These are phyloP conservation scores for Stentor coeruleus DNA, from an alignment of 73 alveolate genomes.

Conservation along the genomic window DNA sequence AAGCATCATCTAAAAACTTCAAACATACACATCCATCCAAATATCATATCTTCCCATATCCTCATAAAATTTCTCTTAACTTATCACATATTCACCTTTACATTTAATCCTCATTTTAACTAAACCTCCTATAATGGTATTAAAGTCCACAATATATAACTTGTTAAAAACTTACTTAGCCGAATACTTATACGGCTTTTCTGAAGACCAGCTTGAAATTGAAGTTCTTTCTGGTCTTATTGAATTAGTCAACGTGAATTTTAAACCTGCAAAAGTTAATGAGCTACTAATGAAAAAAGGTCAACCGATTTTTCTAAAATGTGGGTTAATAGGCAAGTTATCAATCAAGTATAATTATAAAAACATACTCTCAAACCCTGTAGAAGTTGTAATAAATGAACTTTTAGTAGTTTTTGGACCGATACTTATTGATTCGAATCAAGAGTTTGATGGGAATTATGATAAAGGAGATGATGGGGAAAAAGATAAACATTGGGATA, in stretches of 20 bases:
- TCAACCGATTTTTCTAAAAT: background rate
- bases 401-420: constrained; percentile 7
- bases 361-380: background rate
- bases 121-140: background rate
- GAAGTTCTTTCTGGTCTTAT: background rate
- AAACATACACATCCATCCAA: background rate
- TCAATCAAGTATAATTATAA: background rate
- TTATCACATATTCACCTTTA: too few relatives aligned
- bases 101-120: background rate
- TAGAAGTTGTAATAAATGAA: background rate
- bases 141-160: background rate
- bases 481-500: too few relatives aligned
- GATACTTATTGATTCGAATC: background rate
- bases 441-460: background rate
- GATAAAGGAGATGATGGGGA: too few relatives aligned
- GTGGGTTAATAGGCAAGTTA: background rate
- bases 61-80: background rate
- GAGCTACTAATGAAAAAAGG: background rate
- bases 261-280: constrained; percentile 11
- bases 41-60: background rate
- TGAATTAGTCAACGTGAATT: background rate
- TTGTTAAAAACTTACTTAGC: background rate
- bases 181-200: constrained; percentile 7
- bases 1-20: background rate
- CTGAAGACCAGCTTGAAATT: constrained; percentile 3